phyloP scores from a whole-genome alignment of 257 asterid species.

The Solanum paucissectum region DNA sequence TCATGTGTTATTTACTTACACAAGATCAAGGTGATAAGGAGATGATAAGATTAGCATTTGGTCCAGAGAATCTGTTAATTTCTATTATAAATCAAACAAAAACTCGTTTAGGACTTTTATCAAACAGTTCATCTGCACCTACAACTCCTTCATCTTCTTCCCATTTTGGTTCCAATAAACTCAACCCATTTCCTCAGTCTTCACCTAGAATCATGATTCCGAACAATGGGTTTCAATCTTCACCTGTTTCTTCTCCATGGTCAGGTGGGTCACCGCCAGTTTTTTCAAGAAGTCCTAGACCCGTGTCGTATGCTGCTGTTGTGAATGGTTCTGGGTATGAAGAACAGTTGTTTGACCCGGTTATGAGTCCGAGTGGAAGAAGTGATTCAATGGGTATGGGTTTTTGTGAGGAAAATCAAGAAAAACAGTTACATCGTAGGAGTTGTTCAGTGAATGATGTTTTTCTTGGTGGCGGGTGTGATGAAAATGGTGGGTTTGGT shows the following conservation, averaged over 20 bases:
- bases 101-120: conserved; percentile 33
- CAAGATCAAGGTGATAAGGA: conserved; percentile 82
- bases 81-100: conserved; percentile 54
- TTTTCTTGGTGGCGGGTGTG: conserved; percentile 38
- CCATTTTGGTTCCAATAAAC: conserved; percentile 12
- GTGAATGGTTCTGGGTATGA: conserved; percentile 44
- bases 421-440: conserved; percentile 46
- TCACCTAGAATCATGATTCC: conserved; percentile 51
- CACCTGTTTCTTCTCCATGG: conserved; percentile 39
- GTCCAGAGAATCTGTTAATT: conserved; percentile 46
- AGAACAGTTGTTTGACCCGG: conserved; percentile 20
- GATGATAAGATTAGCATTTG: conserved; percentile 71
- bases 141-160: conserved; percentile 24
- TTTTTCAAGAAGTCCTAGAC: conserved; percentile 35
- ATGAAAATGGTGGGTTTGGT: conserved; percentile 34
- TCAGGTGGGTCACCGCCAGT: conserved; percentile 19
- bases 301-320: conserved; percentile 50
- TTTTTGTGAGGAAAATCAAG: conserved; percentile 16
- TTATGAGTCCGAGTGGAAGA: conserved; percentile 64
- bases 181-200: conserved; percentile 33
- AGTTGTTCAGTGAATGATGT: conserved; percentile 73
- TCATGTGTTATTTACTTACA: conserved; percentile 70
- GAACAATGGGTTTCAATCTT: conserved; percentile 42
- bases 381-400: conserved; percentile 45
- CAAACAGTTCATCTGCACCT: conserved; percentile 26